Percentiles rank a stretch among this genome's conserved stretches.
phyloP scores from a whole-genome alignment of 805 yeast species.

The Candida montana region DNA sequence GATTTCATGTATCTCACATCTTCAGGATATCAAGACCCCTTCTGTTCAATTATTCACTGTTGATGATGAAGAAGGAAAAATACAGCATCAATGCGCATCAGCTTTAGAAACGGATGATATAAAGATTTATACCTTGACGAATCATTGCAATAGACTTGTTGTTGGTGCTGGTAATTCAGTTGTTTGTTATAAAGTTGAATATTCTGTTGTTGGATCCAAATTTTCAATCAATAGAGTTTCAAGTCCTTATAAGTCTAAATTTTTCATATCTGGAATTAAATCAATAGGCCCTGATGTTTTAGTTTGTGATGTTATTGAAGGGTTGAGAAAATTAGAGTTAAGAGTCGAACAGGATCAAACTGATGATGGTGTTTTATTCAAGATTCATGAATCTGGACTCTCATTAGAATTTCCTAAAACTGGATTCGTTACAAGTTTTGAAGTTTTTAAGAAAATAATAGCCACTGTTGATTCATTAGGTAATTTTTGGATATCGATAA shows the following conservation, averaged over 20 bases:
- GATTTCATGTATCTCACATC: constrained; percentile 30
- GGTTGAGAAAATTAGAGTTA: constrained; percentile 10
- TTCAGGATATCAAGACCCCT: constrained; percentile 26
- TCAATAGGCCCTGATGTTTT: constrained; percentile 19
- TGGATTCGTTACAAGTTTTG: constrained; percentile 16
- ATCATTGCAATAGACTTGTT: constrained; percentile 25
- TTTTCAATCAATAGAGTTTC: constrained; percentile 26
- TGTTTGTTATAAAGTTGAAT: constrained; percentile 28
- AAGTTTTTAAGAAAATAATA: constrained; percentile 7
- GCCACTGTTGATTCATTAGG: constrained; percentile 16
- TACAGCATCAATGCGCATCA: constrained; percentile 24
- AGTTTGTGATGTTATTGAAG: constrained; percentile 17
- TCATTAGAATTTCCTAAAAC: constrained; percentile 3
- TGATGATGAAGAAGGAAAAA: constrained; percentile 31
- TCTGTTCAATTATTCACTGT: constrained; percentile 31
- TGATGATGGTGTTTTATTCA: constrained; percentile 14
- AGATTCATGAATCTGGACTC: constrained; percentile 7
- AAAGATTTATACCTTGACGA: constrained; percentile 23
- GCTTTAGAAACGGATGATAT: constrained; percentile 12
- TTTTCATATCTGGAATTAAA: constrained; percentile 13
- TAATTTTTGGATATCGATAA: constrained; percentile 8
- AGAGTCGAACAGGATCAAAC: constrained; percentile 8
- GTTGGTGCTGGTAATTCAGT: constrained; percentile 29
- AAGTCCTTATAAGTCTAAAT: constrained; percentile 12
- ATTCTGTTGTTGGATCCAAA: constrained; percentile 29